Evolutionary conservation across 1,284 basidiomycete genomes (phyloP).

Genomic region (Thecaphora frezii): DNA sequence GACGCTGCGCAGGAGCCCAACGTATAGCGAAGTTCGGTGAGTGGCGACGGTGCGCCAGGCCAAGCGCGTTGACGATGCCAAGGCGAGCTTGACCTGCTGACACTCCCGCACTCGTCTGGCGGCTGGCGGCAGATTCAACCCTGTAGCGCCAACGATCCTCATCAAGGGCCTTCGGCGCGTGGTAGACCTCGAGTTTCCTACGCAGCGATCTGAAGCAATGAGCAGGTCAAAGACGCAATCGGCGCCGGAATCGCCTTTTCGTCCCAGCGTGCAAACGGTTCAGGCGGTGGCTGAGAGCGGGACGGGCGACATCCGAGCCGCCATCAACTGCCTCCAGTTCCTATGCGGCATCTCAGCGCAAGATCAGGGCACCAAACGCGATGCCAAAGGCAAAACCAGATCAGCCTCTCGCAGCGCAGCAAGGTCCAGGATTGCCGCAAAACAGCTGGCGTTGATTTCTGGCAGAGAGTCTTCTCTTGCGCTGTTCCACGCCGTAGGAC

Average conservation of each 20-base stretch:
- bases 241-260: background rate
- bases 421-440: background rate
- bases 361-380: background rate
- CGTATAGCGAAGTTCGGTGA: conserved; percentile 71
- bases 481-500: conserved; percentile 90
- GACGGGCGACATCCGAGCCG: conserved; percentile 87
- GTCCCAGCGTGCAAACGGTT: background rate
- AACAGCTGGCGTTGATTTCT: conserved; percentile 12
- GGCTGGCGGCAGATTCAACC: conserved; percentile 69
- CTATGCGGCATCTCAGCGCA: conserved; percentile 53
- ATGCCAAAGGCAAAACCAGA: background rate
- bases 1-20: conserved; percentile 67
- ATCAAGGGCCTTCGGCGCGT: conserved; percentile 70
- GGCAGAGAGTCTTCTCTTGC: conserved; percentile 78
- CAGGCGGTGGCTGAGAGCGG: conserved; percentile 70
- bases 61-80: no score
- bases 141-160: conserved; percentile 83
- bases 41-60: conserved; percentile 4
- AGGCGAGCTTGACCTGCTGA: conserved; percentile 11
- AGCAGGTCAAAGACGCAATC: background rate
- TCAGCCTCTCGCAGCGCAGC: background rate
- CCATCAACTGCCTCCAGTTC: conserved; percentile 88
- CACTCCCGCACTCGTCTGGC: background rate
- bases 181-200: conserved; percentile 39
- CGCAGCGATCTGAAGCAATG: background rate